A percentile compares a stretch with the other conserved stretches of the same genome.
Evolutionary conservation across 441 rosid species (phyloP).

Genomic region (Croton laevigatus): DNA sequence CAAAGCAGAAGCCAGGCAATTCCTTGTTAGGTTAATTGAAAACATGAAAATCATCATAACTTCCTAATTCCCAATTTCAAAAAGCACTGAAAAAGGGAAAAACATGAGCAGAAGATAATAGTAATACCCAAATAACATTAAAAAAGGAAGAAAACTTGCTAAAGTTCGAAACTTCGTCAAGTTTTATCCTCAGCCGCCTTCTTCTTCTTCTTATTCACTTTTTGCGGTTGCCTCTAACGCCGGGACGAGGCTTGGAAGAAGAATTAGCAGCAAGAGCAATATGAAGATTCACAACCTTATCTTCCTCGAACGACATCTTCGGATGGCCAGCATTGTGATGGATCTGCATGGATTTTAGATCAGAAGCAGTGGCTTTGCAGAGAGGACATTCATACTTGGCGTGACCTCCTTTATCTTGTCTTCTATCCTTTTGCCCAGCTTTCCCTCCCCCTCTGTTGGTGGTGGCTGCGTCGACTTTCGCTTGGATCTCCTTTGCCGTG

Average conservation of each 20-base stretch:
- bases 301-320: conserved; percentile 70
- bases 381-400: conserved; percentile 93
- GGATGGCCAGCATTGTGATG: conserved; percentile 95
- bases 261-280: conserved; percentile 16
- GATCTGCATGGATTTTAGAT: conserved; percentile 88
- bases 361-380: conserved; percentile 82
- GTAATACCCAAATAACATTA: background rate
- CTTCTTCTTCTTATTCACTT: background rate
- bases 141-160: background rate
- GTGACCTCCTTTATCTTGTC: conserved; percentile 89
- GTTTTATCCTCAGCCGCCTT: conserved; percentile 10
- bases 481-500: conserved; percentile 87
- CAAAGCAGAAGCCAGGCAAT: background rate
- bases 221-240: conserved; percentile 63
- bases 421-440: conserved; percentile 73
- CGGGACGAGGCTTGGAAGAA: conserved; percentile 44
- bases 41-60: background rate
- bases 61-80: background rate
- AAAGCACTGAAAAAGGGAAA: background rate
- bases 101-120: background rate
- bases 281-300: conserved; percentile 61
- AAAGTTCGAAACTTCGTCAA: background rate
- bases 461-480: conserved; percentile 77
- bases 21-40: background rate
- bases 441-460: conserved; percentile 94